These are phyloP conservation scores for Cercospora zeina DNA, from an alignment of 2,329 filamentous ascomycete species.

Conservation along the genomic window DNA sequence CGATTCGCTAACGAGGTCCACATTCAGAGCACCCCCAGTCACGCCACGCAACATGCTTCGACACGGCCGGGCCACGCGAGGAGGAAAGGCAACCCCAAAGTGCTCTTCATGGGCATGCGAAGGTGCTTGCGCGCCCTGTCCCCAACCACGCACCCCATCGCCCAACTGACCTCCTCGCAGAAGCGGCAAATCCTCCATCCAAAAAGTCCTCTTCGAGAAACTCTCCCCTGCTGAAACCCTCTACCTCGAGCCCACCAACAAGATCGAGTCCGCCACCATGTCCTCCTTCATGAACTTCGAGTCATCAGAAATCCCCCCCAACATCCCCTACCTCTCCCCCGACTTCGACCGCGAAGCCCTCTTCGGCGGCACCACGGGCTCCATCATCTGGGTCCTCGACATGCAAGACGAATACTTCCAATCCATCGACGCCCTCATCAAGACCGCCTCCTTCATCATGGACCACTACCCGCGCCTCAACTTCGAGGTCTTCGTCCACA, in stretches of 20 bases:
- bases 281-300: conserved; percentile 99
- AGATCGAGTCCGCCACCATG: conserved; percentile 92
- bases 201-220: conserved; percentile 98
- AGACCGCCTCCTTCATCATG: conserved; percentile 85
- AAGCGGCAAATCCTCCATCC: conserved; percentile 97
- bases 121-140: conserved; percentile 54
- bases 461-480: conserved; percentile 90
- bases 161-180: conserved; percentile 51
- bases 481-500: conserved; percentile 98
- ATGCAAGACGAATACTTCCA: conserved; percentile 97
- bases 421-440: conserved; percentile 80
- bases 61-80: conserved; percentile 25
- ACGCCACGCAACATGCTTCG: conserved; percentile 14
- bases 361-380: conserved; percentile 82
- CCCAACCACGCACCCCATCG: background rate
- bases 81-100: conserved; percentile 58
- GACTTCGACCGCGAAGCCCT: conserved; percentile 90
- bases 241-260: conserved; percentile 90
- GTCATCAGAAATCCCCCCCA: conserved; percentile 95
- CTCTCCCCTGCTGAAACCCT: conserved; percentile 92
- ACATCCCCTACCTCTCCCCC: conserved; percentile 88
- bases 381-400: conserved; percentile 97
- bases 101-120: conserved; percentile 93
- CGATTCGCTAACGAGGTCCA: conserved; percentile 25
- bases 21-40: conserved; percentile 16